Conservation (phyloP, 257 asterid genomes). For the Plantago elongata region DNA sequence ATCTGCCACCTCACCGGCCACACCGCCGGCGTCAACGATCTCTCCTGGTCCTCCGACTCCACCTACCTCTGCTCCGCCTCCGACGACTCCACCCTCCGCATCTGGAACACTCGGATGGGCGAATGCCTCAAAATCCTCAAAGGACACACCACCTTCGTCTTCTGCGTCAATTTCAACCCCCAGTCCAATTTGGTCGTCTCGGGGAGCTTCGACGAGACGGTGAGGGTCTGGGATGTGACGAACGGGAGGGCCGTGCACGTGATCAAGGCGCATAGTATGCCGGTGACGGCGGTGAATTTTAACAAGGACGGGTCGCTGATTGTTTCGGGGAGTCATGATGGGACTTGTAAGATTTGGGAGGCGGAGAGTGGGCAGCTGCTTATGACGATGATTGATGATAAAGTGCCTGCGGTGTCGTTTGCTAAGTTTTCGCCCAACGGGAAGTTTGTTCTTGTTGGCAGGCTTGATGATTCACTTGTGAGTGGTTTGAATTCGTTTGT, state of each 20-base stretch:
- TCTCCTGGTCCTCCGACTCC: conserved; percentile 89
- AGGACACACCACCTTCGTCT: conserved; percentile 67
- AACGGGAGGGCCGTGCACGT: conserved; percentile 63
- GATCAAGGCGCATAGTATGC: conserved; percentile 67
- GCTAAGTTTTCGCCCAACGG: conserved; percentile 93
- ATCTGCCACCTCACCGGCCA: conserved; percentile 65
- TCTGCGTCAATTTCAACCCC: conserved; percentile 76
- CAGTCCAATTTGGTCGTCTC: conserved; percentile 74
- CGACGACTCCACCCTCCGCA: conserved; percentile 88
- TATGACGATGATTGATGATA: conserved; percentile 71
- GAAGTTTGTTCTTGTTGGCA: conserved; percentile 73
- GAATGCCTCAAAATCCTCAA: conserved; percentile 77
- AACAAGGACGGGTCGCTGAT: conserved; percentile 77
- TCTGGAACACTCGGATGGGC: conserved; percentile 73
- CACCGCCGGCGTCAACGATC: conserved; percentile 76
- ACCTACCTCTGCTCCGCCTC: conserved; percentile 92
- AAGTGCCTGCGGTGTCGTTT: conserved; percentile 60
- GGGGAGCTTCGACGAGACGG: conserved; percentile 77
- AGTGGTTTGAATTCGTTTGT: conserved; percentile 26
- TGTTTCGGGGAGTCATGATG: conserved; percentile 85
- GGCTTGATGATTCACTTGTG: conserved; percentile 81
- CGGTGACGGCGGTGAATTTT: conserved; percentile 76
- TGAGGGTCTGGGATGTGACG: conserved; percentile 84
- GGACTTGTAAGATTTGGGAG: conserved; percentile 93
- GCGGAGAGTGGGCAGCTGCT: conserved; percentile 49